phyloP scores from a whole-genome alignment of 1,139 yeast genomes.

The Taphrina betulina region DNA sequence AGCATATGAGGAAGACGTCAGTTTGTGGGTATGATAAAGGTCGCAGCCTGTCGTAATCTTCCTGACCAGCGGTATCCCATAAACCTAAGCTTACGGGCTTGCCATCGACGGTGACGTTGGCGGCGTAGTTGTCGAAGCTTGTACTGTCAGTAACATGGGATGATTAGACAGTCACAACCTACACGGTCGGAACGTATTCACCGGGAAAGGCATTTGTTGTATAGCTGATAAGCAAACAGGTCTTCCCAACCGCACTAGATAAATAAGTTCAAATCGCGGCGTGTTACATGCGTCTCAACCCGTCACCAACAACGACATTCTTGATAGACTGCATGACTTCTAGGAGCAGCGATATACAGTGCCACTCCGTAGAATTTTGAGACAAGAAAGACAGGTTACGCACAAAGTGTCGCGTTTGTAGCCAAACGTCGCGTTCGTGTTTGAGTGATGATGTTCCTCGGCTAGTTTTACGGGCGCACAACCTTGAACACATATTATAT shows the following conservation, averaged over 20 bases:
- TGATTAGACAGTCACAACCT: conserved; percentile 11
- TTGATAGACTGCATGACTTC: conserved; percentile 56
- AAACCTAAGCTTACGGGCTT: conserved; percentile 70
- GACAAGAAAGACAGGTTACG: background rate
- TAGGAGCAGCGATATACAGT: background rate
- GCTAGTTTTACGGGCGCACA: background rate
- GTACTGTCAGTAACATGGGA: conserved; percentile 6
- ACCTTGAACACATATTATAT: background rate
- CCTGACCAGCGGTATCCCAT: conserved; percentile 99
- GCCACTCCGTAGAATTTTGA: background rate
- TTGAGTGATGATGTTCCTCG: background rate
- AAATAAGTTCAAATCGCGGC: background rate
- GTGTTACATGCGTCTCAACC: too few species aligned
- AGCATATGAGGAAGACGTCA: conserved; percentile 82
- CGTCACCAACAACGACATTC: conserved; percentile 95
- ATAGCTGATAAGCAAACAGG: conserved; percentile 82
- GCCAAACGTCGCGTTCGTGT: too few species aligned
- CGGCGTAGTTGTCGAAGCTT: conserved; percentile 68
- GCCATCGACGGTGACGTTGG: conserved; percentile 78
- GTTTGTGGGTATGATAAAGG: conserved; percentile 93
- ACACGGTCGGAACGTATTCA: conserved; percentile 90
- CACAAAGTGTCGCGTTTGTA: too few species aligned
- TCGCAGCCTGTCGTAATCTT: conserved; percentile 85
- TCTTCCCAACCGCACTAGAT: conserved; percentile 81
- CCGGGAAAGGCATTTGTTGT: conserved; percentile 93